Base-by-base conservation (phyloP, 495 filamentous ascomycete genomes). In the Aspergillus affinis region DNA sequence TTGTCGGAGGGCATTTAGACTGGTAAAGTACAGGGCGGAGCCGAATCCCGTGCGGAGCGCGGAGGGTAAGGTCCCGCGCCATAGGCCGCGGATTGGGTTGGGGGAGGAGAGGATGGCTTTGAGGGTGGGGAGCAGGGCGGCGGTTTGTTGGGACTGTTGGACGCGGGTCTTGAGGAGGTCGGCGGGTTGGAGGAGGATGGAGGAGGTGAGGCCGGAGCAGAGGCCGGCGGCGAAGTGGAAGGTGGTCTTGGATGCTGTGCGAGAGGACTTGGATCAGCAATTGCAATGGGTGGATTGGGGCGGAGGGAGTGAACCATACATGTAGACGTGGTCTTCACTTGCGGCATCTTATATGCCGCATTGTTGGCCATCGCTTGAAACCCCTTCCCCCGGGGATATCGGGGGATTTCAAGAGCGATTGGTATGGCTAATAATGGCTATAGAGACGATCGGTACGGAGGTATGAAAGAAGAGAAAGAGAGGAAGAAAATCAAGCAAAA, bases 161-260 rank as follows among this genome's bases (percentile, higher is more conserved):
- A 98, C 85, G 49, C 95, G 91, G 60, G 81, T 98, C 78, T 98
- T 98, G 73, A 98, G 87, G 20, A 98, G 89, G 74, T 98, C 94
- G 69, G 93, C 91, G 27, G 94, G 94, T 76, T 98, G 94, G 54
- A 98, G 87, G 64, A 97, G 86, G 59, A 92, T 85, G 59, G 94
- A 91, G 47, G 92, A 91, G 61, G 89, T 82, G 53, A 95, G 82
- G 68, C 94, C 94, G 0, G 93, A 96, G 67, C 82, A 83, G 44
- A 96, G 88, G 60, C 94, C 95, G 57, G 92, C 94, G 59, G 85
- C 75, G 77, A 98, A 95, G 79, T 97, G 93, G 73, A 92, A 93
- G 63, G 80, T 69, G 20, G 74, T 75, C 73, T 79, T 79, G 12
- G 77, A 79, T 61, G 77, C 76, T 80, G n/a, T n/a, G n/a, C n/a